These are phyloP conservation scores for Aspergillus niger DNA, from an alignment of 2,329 filamentous ascomycete genomes.

Conservation along the genomic window DNA sequence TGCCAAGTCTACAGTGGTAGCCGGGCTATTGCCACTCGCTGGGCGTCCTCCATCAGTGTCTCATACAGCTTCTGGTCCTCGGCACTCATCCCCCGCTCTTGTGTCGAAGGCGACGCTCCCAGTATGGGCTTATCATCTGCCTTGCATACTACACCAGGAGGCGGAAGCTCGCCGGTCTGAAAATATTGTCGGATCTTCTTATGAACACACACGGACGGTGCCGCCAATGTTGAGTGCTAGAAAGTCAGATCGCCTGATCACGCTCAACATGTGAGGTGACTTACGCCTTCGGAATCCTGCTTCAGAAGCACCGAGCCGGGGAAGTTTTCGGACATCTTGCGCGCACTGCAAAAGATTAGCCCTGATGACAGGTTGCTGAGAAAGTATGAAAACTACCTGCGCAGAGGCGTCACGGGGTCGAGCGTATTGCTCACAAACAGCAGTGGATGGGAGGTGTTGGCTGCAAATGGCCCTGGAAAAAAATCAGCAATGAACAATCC, in stretches of 20 bases:
- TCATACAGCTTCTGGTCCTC: conserved; percentile 20
- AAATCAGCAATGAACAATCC: neutral
- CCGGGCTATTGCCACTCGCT: neutral
- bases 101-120: conserved; percentile 17
- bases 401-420: conserved; percentile 62
- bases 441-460: conserved; percentile 52
- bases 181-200: conserved; percentile 45
- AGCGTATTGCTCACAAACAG: conserved; percentile 60
- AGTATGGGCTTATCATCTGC: conserved; percentile 40
- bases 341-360: conserved; percentile 28
- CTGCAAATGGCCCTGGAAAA: conserved; percentile 28
- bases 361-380: neutral
- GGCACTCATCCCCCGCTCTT: conserved; percentile 9
- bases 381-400: conserved; percentile 25
- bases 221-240: conserved; percentile 37
- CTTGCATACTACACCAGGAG: conserved; percentile 37
- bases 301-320: conserved; percentile 48
- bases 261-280: conserved; percentile 22
- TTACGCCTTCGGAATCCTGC: conserved; percentile 47
- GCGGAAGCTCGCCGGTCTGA: conserved; percentile 43
- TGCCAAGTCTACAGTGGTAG: conserved; percentile 11
- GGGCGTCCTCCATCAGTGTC: conserved; percentile 21
- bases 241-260: neutral
- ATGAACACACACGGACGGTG: conserved; percentile 41
- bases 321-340: conserved; percentile 44